phyloP scores from a whole-genome alignment of 805 yeast genomes.

The Saturnispora diversa region DNA sequence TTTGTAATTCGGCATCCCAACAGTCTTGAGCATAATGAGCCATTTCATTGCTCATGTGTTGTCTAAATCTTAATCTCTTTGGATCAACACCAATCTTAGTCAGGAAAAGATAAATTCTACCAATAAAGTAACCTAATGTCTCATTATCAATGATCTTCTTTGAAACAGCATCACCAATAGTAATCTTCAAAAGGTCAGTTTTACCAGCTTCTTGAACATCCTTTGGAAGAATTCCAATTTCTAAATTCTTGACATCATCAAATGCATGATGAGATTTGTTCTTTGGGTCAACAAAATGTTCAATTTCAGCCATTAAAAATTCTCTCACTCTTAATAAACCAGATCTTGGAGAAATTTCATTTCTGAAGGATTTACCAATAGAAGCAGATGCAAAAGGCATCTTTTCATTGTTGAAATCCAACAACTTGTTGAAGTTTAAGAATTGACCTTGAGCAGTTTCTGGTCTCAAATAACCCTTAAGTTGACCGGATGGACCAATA shows the following conservation, averaged over 20 bases:
- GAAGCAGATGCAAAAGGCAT: conserved; percentile 99
- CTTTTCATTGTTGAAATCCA: conserved; percentile 89
- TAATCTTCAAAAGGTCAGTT: conserved; percentile 51
- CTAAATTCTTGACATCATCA: conserved; percentile 62
- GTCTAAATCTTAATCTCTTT: conserved; percentile 85
- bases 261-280: conserved; percentile 80
- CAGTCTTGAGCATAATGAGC: conserved; percentile 99
- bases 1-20: conserved; percentile 97
- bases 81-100: conserved; percentile 85
- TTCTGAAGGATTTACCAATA: conserved; percentile 97
- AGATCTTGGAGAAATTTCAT: conserved; percentile 97
- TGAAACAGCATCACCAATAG: conserved; percentile 86
- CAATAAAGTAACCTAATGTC: conserved; percentile 94
- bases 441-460: conserved; percentile 99
- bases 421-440: conserved; percentile 84
- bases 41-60: conserved; percentile 98
- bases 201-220: conserved; percentile 82
- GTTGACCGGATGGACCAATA: conserved; percentile 95
- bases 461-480: conserved; percentile 94
- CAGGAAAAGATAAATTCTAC: conserved; percentile 82
- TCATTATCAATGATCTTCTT: conserved; percentile 89
- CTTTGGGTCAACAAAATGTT: conserved; percentile 92
- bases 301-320: conserved; percentile 98
- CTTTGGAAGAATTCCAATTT: conserved; percentile 75
- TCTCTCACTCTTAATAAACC: conserved; percentile 97